Conservation (phyloP, 2,329 filamentous ascomycete species). For the Chrysoporthe deuterocubensis region DNA sequence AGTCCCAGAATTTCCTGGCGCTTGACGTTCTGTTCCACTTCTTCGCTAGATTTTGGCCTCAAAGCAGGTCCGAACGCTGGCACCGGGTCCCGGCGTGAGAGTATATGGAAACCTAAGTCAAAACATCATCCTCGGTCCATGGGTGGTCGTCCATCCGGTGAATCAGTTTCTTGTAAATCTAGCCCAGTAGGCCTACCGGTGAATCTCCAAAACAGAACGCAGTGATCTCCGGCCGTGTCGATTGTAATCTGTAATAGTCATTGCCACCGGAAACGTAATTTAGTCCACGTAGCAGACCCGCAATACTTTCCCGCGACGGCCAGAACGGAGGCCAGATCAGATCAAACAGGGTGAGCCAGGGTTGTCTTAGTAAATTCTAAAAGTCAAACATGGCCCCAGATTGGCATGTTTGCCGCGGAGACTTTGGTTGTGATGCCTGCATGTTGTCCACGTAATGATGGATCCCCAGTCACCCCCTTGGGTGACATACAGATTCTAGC, state of each 20-base stretch:
- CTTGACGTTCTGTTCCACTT: constrained; percentile 41
- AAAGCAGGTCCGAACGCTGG: constrained; percentile 67
- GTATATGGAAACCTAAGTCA: constrained; percentile 77
- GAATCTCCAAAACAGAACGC: constrained; percentile 71
- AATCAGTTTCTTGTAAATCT: constrained; percentile 81
- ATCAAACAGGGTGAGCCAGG: constrained; percentile 50
- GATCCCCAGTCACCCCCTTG: constrained; percentile 76
- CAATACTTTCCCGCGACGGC: constrained; percentile 47
- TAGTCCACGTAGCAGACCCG: not conserved
- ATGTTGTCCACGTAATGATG: constrained; percentile 66
- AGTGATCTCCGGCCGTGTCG: constrained; percentile 69
- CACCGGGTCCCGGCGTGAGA: constrained; percentile 71
- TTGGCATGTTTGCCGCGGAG: constrained; percentile 67
- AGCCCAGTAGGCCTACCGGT: constrained; percentile 71
- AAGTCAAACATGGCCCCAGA: constrained; percentile 56
- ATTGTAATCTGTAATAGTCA: constrained; percentile 63
- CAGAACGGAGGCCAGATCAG: constrained; percentile 62
- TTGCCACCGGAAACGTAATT: constrained; percentile 25
- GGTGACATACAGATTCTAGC: constrained; percentile 45
- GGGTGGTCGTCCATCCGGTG: constrained; percentile 75
- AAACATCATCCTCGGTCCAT: constrained; percentile 77
- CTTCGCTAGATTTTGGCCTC: constrained; percentile 19
- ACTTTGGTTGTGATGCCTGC: constrained; percentile 59
- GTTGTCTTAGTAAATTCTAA: constrained; percentile 63
- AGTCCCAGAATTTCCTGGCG: constrained; percentile 15